Evolutionary conservation across 2,329 filamentous ascomycete species (phyloP).

Genomic region (Neofusicoccum ribis): DNA sequence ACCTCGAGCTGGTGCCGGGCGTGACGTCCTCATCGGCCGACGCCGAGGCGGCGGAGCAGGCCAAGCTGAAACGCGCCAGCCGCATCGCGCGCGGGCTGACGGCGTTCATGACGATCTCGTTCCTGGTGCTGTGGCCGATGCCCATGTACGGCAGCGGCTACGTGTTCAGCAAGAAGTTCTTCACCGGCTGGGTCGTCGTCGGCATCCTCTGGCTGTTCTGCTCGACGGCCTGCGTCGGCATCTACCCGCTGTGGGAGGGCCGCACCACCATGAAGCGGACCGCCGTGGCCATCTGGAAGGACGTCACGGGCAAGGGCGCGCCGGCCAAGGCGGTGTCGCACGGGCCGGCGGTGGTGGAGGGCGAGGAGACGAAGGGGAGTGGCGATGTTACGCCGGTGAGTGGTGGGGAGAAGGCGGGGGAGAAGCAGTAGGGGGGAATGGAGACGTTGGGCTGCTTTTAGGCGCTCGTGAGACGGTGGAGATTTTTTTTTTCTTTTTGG

Average conservation of each 20-base stretch:
- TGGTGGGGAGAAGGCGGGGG: not conserved
- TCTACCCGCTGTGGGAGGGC: slow-evolving; percentile 82
- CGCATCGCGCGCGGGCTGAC: slow-evolving; percentile 60
- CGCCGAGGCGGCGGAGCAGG: slow-evolving; percentile 36
- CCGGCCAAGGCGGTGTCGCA: not conserved
- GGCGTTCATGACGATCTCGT: slow-evolving; percentile 64
- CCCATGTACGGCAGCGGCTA: slow-evolving; percentile 84
- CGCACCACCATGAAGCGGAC: slow-evolving; percentile 65
- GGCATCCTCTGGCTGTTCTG: slow-evolving; percentile 76
- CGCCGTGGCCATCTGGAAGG: slow-evolving; percentile 60
- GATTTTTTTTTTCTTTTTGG: no score
- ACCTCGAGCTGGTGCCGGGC: slow-evolving; percentile 60
- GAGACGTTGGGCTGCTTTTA: no score
- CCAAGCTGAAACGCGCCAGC: slow-evolving; percentile 44
- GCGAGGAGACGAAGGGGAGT: not conserved
- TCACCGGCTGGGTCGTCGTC: slow-evolving; percentile 72
- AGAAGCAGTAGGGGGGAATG: no score
- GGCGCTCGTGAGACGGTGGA: no score
- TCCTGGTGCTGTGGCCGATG: slow-evolving; percentile 87
- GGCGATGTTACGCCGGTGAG: slow-evolving; percentile 4
- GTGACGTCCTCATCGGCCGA: slow-evolving; percentile 25
- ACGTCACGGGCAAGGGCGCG: slow-evolving; percentile 43
- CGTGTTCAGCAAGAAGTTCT: slow-evolving; percentile 79
- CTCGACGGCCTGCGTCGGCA: slow-evolving; percentile 69
- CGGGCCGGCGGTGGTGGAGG: not conserved